phyloP scores from a whole-genome alignment of 768 basidiomycete species.

The Dacryopinax spathularia region DNA sequence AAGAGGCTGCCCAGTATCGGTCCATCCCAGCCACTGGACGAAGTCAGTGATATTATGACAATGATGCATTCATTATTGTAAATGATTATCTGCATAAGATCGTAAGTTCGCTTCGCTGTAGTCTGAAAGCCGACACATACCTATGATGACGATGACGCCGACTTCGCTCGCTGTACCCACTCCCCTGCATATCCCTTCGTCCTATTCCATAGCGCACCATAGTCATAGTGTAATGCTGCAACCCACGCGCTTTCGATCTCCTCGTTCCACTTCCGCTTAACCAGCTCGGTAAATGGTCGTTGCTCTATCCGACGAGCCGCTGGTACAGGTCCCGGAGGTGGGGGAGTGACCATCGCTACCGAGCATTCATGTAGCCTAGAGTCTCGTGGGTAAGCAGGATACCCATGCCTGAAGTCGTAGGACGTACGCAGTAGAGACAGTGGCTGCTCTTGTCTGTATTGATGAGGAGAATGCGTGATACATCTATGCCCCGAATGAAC shows the following conservation, averaged over 20 bases:
- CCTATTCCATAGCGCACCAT: neutral
- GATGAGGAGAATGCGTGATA: neutral
- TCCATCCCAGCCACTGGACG: too few relatives aligned
- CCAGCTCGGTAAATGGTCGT: neutral
- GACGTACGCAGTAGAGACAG: neutral
- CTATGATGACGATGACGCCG: neutral
- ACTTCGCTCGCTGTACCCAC: neutral
- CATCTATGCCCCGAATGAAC: neutral
- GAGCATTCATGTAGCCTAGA: neutral
- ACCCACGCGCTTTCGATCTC: conserved; percentile 1
- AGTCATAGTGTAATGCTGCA: neutral
- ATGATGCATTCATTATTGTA: neutral
- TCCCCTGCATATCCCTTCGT: neutral
- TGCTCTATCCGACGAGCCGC: neutral
- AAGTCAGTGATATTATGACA: neutral
- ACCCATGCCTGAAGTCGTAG: too few relatives aligned
- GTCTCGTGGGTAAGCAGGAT: neutral
- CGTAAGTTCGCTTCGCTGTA: too few relatives aligned
- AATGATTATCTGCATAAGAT: neutral
- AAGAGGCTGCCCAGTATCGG: neutral
- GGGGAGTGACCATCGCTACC: neutral
- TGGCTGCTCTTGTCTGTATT: neutral
- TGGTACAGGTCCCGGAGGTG: neutral
- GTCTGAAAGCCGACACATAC: neutral
- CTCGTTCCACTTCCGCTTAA: neutral